Conservation (phyloP, 768 basidiomycete species). For the Mrakia gelida region DNA sequence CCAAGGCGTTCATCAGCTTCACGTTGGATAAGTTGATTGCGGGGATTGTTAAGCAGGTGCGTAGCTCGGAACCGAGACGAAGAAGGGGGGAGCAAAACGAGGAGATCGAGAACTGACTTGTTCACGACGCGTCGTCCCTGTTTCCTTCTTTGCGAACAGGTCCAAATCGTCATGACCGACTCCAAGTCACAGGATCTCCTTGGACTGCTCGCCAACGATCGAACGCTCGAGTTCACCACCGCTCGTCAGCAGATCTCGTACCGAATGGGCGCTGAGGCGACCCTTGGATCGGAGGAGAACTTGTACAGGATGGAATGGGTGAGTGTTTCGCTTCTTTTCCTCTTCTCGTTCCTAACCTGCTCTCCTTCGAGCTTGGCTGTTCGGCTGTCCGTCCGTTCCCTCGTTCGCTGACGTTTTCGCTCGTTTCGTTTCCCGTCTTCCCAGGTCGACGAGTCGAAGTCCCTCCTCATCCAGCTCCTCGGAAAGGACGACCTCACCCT, state of each 20-base stretch:
- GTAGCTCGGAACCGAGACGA: slow-evolving; percentile 63
- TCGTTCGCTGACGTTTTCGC: background rate
- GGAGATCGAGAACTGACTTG: too few species aligned
- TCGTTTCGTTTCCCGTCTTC: background rate
- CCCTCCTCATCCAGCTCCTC: slow-evolving; percentile 47
- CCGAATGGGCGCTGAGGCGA: slow-evolving; percentile 47
- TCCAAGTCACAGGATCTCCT: slow-evolving; percentile 76
- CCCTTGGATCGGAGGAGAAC: slow-evolving; percentile 48
- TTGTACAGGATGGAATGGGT: slow-evolving; percentile 50
- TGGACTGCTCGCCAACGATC: slow-evolving; percentile 64
- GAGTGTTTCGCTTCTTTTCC: slow-evolving; percentile 30
- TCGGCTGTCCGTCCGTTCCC: too few species aligned
- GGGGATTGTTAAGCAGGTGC: slow-evolving; percentile 84
- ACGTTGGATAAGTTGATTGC: slow-evolving; percentile 90
- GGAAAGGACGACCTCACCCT: slow-evolving; percentile 49
- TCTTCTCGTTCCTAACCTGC: background rate
- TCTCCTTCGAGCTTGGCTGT: too few species aligned
- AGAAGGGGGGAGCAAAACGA: too few species aligned
- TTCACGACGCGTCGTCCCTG: too few species aligned
- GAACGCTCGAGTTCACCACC: slow-evolving; percentile 45
- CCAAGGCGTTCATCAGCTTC: slow-evolving; percentile 82
- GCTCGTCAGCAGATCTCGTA: slow-evolving; percentile 48
- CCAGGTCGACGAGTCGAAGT: slow-evolving; percentile 40
- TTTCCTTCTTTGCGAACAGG: too few species aligned
- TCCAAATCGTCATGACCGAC: too few species aligned